Conservation (phyloP, 345 rosid genomes). For the Nasturtium officinale region DNA sequence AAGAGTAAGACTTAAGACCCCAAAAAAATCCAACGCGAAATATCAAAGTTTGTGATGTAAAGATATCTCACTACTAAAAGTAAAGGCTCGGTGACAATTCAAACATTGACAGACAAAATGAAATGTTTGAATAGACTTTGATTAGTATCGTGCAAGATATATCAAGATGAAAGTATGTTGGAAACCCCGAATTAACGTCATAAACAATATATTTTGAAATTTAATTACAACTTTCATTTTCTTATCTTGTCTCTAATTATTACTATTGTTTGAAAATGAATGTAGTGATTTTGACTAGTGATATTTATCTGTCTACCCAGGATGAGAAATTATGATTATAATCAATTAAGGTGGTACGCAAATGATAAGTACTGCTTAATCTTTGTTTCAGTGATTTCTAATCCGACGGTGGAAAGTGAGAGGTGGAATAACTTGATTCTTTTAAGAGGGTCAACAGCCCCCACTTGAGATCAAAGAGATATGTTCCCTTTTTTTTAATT, state of each 20-base stretch:
- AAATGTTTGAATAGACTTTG: too few species aligned
- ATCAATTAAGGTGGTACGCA: conserved; percentile 30
- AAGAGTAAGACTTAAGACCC: too few species aligned
- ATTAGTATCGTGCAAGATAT: neutral
- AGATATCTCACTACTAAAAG: neutral
- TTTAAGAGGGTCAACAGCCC: conserved; percentile 37
- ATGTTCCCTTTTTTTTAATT: neutral
- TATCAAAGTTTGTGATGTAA: neutral
- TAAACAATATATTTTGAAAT: neutral
- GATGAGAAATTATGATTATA: conserved; percentile 32
- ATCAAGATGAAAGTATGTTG: neutral
- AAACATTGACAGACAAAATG: neutral
- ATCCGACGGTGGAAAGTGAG: conserved; percentile 39
- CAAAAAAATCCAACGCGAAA: neutral
- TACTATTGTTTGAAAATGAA: neutral
- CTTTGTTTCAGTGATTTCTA: conserved; percentile 36
- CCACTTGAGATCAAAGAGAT: conserved; percentile 32
- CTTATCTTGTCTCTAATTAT: conserved; percentile 10
- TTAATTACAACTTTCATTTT: neutral
- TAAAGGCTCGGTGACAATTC: neutral
- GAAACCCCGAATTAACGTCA: neutral
- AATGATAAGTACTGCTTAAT: conserved; percentile 35
- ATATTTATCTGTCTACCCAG: conserved; percentile 25
- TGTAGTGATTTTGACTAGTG: conserved; percentile 11
- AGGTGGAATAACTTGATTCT: conserved; percentile 27